Evolutionary conservation across 116 monocot genomes (phyloP), one percentile per base, ranked within the genome.

Genomic region (Papilionanthe hybrid): DNA sequence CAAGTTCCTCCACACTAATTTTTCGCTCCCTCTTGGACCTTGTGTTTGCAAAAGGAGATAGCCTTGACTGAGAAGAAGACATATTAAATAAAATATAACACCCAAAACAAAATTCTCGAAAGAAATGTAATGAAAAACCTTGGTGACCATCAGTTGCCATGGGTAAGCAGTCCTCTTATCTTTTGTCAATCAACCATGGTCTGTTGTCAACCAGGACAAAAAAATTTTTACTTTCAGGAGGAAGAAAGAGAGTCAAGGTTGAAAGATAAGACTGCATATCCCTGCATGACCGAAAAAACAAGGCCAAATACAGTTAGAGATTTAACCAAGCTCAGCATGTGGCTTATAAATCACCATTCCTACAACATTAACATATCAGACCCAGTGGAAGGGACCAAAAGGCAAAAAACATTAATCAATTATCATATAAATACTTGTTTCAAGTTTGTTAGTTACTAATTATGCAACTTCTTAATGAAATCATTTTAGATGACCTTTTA

Each of bases 61-160:
- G 65, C 84, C 99, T 93, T 47, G 93, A 95, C 99, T 99, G 90
- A 72, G 89, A 60, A 37, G 45, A 82, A 82, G 20, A 85, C 17
- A 79, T 57, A 42, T 19, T 80, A 9, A 71, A 17, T 19, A 67
- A 78, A 13, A 75, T 80, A n/a, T 75, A 63, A 5, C 44, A 55
- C 42, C 2, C 25, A 63, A 0, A 71, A 28, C 0, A 42, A 29
- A 5, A 68, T 29, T 60, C 27, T 28, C 1, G 15, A 22, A 12
- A 50, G 8, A 80, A 55, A 79, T 45, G 19, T 50, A 19, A 29
- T 25, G 48, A 32, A 28, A 56, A 50, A 99, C 99, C 99, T 93
- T 99, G 18, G 93, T 99, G 80, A 99, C 99, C 93, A 99, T 95
- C 78, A 95, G 85, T 79, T 99, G 99, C 95, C 99, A 99, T 43